These are phyloP conservation scores for Stemphylium lycopersici DNA, from an alignment of 2,329 filamentous ascomycete species.

Conservation along the genomic window DNA sequence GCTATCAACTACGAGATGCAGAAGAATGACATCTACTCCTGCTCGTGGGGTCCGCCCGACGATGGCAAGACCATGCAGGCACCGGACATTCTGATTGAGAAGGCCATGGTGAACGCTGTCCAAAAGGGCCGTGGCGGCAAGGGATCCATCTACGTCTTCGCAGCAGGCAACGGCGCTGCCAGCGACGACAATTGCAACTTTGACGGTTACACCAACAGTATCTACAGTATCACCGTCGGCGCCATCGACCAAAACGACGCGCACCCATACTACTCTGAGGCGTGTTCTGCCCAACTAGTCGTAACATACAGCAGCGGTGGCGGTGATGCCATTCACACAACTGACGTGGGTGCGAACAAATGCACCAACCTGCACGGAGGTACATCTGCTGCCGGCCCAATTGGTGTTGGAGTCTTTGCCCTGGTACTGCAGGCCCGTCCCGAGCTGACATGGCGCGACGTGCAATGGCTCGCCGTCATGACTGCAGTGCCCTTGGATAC, in stretches of 20 bases:
- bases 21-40: slow-evolving; percentile 96
- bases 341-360: slow-evolving; percentile 82
- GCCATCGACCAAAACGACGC: slow-evolving; percentile 84
- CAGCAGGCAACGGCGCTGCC: slow-evolving; percentile 88
- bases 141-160: slow-evolving; percentile 95
- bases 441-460: slow-evolving; percentile 88
- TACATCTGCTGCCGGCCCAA: slow-evolving; percentile 91
- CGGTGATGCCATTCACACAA: slow-evolving; percentile 91
- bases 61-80: slow-evolving; percentile 94
- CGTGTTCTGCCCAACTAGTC: slow-evolving; percentile 92
- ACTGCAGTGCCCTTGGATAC: slow-evolving; percentile 82
- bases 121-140: slow-evolving; percentile 83
- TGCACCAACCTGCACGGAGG: slow-evolving; percentile 88
- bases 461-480: slow-evolving; percentile 88
- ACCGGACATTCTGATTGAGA: slow-evolving; percentile 84
- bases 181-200: slow-evolving; percentile 98
- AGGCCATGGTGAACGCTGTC: slow-evolving; percentile 89
- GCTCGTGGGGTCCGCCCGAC: slow-evolving; percentile 96
- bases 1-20: slow-evolving; percentile 93
- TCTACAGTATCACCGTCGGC: slow-evolving; percentile 97
- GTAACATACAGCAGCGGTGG: slow-evolving; percentile 96
- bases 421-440: slow-evolving; percentile 84
- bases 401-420: slow-evolving; percentile 91
- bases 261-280: slow-evolving; percentile 97
- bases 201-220: slow-evolving; percentile 98